phyloP scores from a whole-genome alignment of 345 rosid genomes.

The Corymbia maculata region DNA sequence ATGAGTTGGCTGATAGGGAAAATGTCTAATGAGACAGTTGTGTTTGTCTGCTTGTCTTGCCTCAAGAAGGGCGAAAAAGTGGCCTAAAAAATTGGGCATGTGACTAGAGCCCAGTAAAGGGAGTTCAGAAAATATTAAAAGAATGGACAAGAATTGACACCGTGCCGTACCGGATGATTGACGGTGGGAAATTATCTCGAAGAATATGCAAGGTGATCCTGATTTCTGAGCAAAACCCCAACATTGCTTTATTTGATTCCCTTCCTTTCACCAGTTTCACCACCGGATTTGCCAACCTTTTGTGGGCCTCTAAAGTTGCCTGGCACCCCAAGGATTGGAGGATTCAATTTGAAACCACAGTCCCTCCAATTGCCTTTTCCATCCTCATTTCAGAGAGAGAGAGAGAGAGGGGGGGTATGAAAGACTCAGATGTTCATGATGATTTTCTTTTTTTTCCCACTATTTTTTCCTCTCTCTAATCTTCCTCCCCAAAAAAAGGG shows the following conservation, averaged over 20 bases:
- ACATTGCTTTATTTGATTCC: slow-evolving; percentile 24
- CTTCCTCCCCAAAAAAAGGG: background rate
- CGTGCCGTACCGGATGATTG: background rate
- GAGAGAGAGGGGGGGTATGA: background rate
- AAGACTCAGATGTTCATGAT: background rate
- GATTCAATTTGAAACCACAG: background rate
- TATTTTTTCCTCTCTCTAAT: background rate
- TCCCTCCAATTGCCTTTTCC: background rate
- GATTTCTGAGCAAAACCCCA: slow-evolving; percentile 2
- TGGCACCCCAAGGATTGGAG: background rate
- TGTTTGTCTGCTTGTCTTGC: background rate
- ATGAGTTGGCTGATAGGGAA: background rate
- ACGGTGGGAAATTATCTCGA: background rate
- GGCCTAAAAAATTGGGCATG: background rate
- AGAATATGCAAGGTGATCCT: background rate
- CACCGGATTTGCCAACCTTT: slow-evolving; percentile 5
- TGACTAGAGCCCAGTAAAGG: background rate
- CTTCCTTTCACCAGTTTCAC: slow-evolving; percentile 12
- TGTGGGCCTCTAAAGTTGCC: slow-evolving; percentile 13
- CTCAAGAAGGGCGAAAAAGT: background rate
- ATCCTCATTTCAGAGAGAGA: background rate
- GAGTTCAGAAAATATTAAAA: background rate
- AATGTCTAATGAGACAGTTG: background rate
- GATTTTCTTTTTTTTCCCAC: background rate
- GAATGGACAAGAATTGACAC: background rate